Conservation (phyloP, 2,329 filamentous ascomycete genomes). For the Beauveria rudraprayagi region DNA sequence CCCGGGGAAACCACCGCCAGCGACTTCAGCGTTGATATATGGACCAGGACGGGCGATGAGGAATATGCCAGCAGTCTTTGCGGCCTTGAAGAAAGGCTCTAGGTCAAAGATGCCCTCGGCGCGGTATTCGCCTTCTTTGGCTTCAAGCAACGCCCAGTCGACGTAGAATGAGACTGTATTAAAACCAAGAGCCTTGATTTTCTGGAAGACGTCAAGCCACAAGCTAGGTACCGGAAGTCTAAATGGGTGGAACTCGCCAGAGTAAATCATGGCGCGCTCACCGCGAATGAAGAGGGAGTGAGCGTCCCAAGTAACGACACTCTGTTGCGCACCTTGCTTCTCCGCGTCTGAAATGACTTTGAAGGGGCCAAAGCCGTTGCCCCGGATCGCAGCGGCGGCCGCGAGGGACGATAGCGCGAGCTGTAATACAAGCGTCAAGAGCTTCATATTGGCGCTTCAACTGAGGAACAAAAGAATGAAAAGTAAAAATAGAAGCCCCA, state of each 20-base stretch:
- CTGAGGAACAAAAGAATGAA: background rate
- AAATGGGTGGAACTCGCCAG: constrained; percentile 60
- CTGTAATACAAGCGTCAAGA: background rate
- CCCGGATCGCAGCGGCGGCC: background rate
- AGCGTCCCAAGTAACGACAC: constrained; percentile 55
- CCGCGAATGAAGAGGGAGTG: constrained; percentile 58
- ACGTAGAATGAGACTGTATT: constrained; percentile 65
- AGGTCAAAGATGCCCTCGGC: constrained; percentile 61
- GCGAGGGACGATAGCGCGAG: constrained; percentile 1
- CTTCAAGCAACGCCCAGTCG: constrained; percentile 64
- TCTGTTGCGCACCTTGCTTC: constrained; percentile 4
- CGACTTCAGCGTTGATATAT: constrained; percentile 63
- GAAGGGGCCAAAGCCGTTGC: background rate
- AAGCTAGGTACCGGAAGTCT: constrained; percentile 27
- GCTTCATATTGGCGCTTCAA: background rate
- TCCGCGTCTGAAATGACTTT: constrained; percentile 1
- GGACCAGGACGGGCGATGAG: constrained; percentile 58
- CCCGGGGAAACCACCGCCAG: constrained; percentile 63
- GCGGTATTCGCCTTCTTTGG: constrained; percentile 54
- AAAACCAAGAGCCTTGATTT: constrained; percentile 65
- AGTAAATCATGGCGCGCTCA: constrained; percentile 59
- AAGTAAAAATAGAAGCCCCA: too few relatives aligned
- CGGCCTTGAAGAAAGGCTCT: constrained; percentile 63
- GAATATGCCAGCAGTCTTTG: constrained; percentile 58
- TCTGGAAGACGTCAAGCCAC: constrained; percentile 63